Base-by-base conservation (phyloP, 192 early-diverging fungal species). In the Umbelopsis sp. region DNA sequence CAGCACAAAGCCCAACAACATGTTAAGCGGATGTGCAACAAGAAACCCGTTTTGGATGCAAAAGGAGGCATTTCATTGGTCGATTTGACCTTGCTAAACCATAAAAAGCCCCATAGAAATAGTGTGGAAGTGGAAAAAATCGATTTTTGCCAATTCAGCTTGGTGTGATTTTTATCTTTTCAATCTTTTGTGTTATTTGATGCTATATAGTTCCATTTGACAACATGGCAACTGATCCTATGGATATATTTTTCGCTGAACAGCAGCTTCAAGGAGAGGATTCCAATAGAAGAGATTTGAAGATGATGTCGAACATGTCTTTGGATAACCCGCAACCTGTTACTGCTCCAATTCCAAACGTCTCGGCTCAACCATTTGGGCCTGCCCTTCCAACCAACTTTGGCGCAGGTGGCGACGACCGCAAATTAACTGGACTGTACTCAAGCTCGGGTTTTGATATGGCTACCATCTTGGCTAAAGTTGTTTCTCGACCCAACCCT, bases 361-460 rank as follows among this genome's bases (percentile, higher is more conserved):
- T 25, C 27, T 10, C 18, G n/a, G 27, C 55, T 35, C 25, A 11
- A 12, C 12, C 30, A 25, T 37, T 61, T 23, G 30, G 30, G 7
- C 55, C 55, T 15, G 13, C 55, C 9, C 27, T 25, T 61, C 55
- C 55, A 35, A 35, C 55, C 3, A 35, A 35, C 30, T 61, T 61
- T 25, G 55, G 55, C 7, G 8, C 30, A 13, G 15, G 30, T 13
- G 33, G 15, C 13, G 55, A 61, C 1, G 55, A 61, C 25, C 12
- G 15, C 4, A 61, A 61, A 25, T 35, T 73, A 23, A 68, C 76
- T 21, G 82, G 82, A 23, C 47, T 85, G 21, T 85, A 85, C 45
- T 83, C 81, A 16, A 81, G 74, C 27, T 76, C 81, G 3, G 83
- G 83, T 25, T 85, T 85, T 69, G 83, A 85, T 68, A 82, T 82